Evolutionary conservation across 257 asterid species (phyloP).

Genomic region (Craterostigma plantagineum): DNA sequence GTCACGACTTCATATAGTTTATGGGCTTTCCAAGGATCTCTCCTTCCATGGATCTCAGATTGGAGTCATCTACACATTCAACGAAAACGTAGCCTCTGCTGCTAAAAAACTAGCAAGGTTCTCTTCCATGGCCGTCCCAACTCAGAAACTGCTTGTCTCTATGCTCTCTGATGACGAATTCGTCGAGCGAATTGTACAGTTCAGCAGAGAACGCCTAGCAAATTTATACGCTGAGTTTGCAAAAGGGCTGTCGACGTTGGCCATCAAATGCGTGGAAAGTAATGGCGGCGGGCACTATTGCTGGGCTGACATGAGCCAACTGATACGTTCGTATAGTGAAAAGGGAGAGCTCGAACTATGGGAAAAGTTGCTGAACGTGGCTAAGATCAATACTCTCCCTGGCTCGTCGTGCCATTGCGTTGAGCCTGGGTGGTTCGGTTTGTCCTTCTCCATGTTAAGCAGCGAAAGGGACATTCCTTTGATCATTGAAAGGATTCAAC

Average conservation of each 20-base stretch:
- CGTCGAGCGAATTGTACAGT: conserved; percentile 28
- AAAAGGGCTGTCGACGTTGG: conserved; percentile 39
- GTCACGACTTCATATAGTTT: conserved; percentile 69
- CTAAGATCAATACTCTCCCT: conserved; percentile 70
- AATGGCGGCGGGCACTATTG: conserved; percentile 72
- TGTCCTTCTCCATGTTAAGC: conserved; percentile 62
- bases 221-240: conserved; percentile 38
- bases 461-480: conserved; percentile 44
- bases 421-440: conserved; percentile 96
- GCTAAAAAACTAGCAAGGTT: conserved; percentile 62
- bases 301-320: conserved; percentile 85
- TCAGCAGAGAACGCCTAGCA: conserved; percentile 40
- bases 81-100: conserved; percentile 61
- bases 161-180: conserved; percentile 70
- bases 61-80: conserved; percentile 66
- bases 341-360: conserved; percentile 91
- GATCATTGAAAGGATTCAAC: conserved; percentile 46
- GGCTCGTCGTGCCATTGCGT: conserved; percentile 96
- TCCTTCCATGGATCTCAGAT: conserved; percentile 74
- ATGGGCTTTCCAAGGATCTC: conserved; percentile 74
- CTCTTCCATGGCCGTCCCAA: conserved; percentile 67
- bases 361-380: conserved; percentile 53
- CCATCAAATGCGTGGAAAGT: conserved; percentile 51
- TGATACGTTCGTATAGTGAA: conserved; percentile 58
- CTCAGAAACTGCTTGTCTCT: conserved; percentile 53